Conservation (phyloP, 768 basidiomycete genomes). For the Leucocoprinus birnbaumii region DNA sequence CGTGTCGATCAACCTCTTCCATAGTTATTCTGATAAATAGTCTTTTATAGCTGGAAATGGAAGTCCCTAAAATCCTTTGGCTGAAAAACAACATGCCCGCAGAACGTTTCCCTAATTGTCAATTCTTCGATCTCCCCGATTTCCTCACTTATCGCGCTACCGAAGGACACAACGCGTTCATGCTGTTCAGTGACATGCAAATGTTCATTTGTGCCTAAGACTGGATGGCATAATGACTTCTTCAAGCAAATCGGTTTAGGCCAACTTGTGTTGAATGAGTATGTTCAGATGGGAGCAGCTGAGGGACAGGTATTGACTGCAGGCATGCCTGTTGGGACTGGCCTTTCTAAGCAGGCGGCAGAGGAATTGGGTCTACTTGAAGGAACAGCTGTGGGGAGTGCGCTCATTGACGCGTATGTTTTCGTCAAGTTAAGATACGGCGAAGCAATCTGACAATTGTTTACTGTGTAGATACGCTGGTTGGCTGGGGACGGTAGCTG, state of each 20-base stretch:
- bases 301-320: constrained; percentile 72
- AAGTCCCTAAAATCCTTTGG: constrained; percentile 97
- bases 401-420: constrained; percentile 88
- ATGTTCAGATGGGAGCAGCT: constrained; percentile 70
- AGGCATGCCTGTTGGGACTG: constrained; percentile 80
- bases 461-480: constrained; percentile 66
- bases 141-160: constrained; percentile 93
- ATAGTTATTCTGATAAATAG: constrained; percentile 1
- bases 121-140: constrained; percentile 93
- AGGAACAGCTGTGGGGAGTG: constrained; percentile 92
- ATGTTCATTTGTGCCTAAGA: constrained; percentile 83
- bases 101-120: constrained; percentile 66
- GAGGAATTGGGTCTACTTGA: constrained; percentile 79
- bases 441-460: not conserved
- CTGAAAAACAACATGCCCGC: constrained; percentile 84
- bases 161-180: constrained; percentile 70
- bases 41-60: constrained; percentile 84
- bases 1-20: constrained; percentile 17
- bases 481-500: constrained; percentile 95
- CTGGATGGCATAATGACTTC: constrained; percentile 89
- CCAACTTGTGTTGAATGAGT: constrained; percentile 65
- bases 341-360: constrained; percentile 76
- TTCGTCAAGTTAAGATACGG: too few relatives aligned
- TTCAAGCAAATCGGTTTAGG: constrained; percentile 81
- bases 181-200: constrained; percentile 96